phyloP scores from a whole-genome alignment of 768 basidiomycete genomes.

The Phlegmacium glaucopus region DNA sequence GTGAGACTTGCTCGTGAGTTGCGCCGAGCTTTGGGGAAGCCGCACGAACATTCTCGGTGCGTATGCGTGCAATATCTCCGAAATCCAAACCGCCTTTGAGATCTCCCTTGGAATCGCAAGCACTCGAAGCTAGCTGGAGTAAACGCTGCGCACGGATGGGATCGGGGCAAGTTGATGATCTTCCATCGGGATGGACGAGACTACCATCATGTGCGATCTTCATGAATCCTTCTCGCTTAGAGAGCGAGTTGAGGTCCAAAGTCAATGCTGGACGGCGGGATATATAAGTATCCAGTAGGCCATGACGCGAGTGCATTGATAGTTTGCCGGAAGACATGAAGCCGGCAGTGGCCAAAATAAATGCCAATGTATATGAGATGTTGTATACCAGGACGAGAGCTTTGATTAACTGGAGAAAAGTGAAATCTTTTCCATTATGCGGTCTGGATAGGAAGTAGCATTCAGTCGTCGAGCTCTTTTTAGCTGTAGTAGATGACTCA shows the following conservation, averaged over 20 bases:
- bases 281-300: no score
- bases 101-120: constrained; percentile 4
- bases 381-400: constrained; percentile 62
- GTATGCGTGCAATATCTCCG: neutral
- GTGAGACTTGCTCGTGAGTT: neutral
- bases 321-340: constrained; percentile 44
- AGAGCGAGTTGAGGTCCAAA: constrained; percentile 35
- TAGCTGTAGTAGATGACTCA: constrained; percentile 21
- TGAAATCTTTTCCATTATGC: constrained; percentile 48
- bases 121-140: constrained; percentile 21
- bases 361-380: constrained; percentile 52
- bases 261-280: constrained; percentile 20
- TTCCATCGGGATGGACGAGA: constrained; percentile 45
- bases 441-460: constrained; percentile 40
- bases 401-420: constrained; percentile 41
- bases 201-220: constrained; percentile 68
- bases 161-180: constrained; percentile 42
- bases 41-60: neutral
- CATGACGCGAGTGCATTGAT: constrained; percentile 12
- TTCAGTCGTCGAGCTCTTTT: neutral
- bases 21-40: neutral
- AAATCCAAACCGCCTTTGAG: neutral
- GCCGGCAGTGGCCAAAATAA: constrained; percentile 47
- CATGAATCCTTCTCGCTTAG: no score
- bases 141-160: constrained; percentile 27